Base-by-base conservation (phyloP, 177 flowering plant species). In the Vitis hybrid region DNA sequence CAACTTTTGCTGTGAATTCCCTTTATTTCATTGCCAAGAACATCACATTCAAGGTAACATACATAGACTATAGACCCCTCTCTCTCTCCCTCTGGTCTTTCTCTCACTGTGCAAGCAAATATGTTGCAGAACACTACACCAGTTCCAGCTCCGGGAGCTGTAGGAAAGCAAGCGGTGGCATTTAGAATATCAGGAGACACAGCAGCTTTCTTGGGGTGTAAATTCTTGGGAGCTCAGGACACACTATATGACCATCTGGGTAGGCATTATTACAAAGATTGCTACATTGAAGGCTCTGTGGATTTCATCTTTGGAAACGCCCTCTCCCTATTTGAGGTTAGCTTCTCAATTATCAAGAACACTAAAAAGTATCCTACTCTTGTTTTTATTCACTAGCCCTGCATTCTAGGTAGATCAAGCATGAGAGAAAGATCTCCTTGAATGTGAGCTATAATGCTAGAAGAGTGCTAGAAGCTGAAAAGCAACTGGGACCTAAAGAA, bases 271-370 rank as follows among this genome's bases (percentile, higher is more conserved):
- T 95, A 89, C 83, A 95, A 93, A 71, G 99, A 95, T 71, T 95
- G 98, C 74, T 93, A 95, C 72, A 90, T 95, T 70, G 97, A 95
- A 82, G 99, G 99, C 56, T 89, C 98, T 4, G 95, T 95, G 26
- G 97, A 95, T 78, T 95, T 95, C 89, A 89, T 95, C 71, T 92
- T 95, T 70, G 99, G 99, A 21, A 89, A 91, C 77, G 98, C 77
- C 17, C 94, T 93, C 52, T 93, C 99, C 58, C 85, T 95, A 15
- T 95, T 78, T 74, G 97, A 95, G 98, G 99, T 93, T 13, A 68
- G 70, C 45, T 40, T 26, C 45, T 40, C 45, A 40, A 40, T 40
- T 40, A 40, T 40, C 45, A 40, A 40, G 7, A 40, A 40, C 45
- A 40, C 45, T 40, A 4, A 4, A 40, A 40, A 40, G 9, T 40